Percentiles rank a stretch among this genome's conserved stretches.
These are phyloP conservation scores for Tolypocladium tundrense DNA, from an alignment of 2,329 filamentous ascomycete species.

Conservation along the genomic window DNA sequence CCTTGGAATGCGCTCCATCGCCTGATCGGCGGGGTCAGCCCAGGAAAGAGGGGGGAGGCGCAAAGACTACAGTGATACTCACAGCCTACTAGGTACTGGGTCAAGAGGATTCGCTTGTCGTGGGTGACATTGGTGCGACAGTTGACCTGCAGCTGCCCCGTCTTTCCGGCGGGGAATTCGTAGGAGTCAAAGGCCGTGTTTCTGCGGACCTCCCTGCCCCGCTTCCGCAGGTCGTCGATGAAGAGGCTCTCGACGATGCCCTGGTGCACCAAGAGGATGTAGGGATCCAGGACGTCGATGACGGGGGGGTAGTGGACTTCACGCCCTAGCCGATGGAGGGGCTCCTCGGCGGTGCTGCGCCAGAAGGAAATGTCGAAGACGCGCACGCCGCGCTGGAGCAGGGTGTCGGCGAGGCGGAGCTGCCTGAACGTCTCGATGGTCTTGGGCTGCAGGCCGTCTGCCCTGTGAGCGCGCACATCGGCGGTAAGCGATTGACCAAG, in stretches of 20 bases:
- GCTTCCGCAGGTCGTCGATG: constrained; percentile 55
- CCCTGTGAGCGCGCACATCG: constrained; percentile 26
- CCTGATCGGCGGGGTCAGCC: constrained; percentile 22
- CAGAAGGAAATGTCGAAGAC: constrained; percentile 70
- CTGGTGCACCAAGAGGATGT: constrained; percentile 55
- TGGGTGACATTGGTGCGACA: constrained; percentile 41
- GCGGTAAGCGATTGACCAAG: neutral
- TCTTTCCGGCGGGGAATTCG: constrained; percentile 30
- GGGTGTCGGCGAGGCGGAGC: constrained; percentile 58
- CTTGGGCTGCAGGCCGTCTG: constrained; percentile 68
- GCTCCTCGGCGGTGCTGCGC: constrained; percentile 40
- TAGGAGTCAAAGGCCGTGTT: constrained; percentile 55
- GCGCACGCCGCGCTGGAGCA: constrained; percentile 56
- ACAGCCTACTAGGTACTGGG: constrained; percentile 61
- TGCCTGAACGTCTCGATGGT: constrained; percentile 69
- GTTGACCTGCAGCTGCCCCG: constrained; percentile 37
- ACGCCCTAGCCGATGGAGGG: constrained; percentile 50
- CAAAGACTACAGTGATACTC: constrained; percentile 11
- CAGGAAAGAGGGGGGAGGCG: neutral
- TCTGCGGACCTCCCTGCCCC: constrained; percentile 52
- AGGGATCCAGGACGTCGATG: constrained; percentile 46
- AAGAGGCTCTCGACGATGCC: constrained; percentile 66
- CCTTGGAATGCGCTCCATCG: constrained; percentile 62
- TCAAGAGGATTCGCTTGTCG: constrained; percentile 38
- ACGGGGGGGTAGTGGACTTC: constrained; percentile 59